These are phyloP conservation scores for Aspergillus diversus DNA, from an alignment of 495 filamentous ascomycete genomes.

Conservation along the genomic window DNA sequence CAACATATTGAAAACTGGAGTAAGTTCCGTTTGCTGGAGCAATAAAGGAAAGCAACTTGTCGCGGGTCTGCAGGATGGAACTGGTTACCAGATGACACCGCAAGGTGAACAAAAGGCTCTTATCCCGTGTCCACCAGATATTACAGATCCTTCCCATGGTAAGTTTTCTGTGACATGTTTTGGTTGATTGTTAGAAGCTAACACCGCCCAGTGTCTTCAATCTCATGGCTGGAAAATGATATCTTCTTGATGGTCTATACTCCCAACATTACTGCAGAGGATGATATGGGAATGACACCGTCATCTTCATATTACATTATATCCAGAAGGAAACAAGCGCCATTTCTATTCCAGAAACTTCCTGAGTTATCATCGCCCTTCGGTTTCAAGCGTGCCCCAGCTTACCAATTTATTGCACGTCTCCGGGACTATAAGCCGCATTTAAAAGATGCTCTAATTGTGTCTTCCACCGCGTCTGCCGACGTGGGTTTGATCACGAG, in stretches of 20 bases:
- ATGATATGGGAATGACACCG: conserved; percentile 52
- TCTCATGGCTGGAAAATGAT: conserved; percentile 88
- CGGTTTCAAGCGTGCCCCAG: conserved; percentile 62
- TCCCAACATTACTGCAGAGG: conserved; percentile 58
- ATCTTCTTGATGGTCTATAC: conserved; percentile 81
- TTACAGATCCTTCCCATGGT: conserved; percentile 73
- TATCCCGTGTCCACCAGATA: conserved; percentile 74
- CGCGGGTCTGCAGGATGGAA: conserved; percentile 83
- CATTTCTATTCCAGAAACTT: conserved; percentile 72
- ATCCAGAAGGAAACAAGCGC: conserved; percentile 58
- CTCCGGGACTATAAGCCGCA: conserved; percentile 78
- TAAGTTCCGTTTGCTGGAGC: conserved; percentile 91
- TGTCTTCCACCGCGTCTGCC: conserved; percentile 75
- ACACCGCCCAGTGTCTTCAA: conserved; percentile 68
- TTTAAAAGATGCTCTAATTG: conserved; percentile 76
- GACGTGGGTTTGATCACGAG: conserved; percentile 80
- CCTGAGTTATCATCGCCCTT: conserved; percentile 72
- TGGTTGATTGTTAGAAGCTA: conserved; percentile 16
- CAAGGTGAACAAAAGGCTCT: conserved; percentile 73
- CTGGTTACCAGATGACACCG: conserved; percentile 79
- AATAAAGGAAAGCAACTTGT: conserved; percentile 89
- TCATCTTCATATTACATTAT: conserved; percentile 76
- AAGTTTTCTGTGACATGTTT: conserved; percentile 14
- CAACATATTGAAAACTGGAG: conserved; percentile 67
- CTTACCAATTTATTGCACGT: conserved; percentile 75